Evolutionary conservation across 192 early-diverging fungal species (phyloP).

Genomic region (Entomortierella parvispora): DNA sequence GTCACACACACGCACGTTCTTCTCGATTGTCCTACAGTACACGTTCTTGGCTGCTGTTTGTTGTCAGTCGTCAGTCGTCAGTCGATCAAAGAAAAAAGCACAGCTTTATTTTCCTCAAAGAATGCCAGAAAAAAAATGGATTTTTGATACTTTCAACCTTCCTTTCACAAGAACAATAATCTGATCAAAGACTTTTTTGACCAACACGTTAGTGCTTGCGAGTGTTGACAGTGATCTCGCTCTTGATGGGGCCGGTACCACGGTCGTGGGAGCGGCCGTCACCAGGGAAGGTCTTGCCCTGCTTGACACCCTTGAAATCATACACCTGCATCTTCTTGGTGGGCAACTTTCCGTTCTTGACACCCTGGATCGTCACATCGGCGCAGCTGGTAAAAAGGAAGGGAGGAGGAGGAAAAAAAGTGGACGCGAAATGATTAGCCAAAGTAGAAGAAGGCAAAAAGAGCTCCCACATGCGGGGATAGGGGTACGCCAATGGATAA

Average conservation of each 20-base stretch:
- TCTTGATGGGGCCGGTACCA: slow-evolving; percentile 22
- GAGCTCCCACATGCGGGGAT: neutral
- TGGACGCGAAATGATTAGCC: neutral
- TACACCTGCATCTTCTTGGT: slow-evolving; percentile 26
- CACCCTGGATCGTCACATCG: slow-evolving; percentile 31
- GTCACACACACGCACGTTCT: no score
- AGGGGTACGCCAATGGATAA: neutral
- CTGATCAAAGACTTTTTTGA: no score
- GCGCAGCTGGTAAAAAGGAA: slow-evolving; percentile 20
- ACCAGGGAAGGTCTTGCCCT: slow-evolving; percentile 25
- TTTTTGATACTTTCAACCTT: no score
- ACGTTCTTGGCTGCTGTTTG: no score
- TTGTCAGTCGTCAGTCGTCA: neutral
- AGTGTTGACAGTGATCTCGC: slow-evolving; percentile 9
- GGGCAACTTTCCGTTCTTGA: slow-evolving; percentile 31
- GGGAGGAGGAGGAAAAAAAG: neutral
- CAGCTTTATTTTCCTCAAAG: no score
- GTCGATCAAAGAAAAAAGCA: no score
- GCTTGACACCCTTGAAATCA: slow-evolving; percentile 35
- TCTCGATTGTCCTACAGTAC: no score
- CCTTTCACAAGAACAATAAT: no score
- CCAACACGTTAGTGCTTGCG: neutral
- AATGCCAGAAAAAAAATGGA: no score
- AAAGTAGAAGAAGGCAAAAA: neutral
- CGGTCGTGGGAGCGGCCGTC: slow-evolving; percentile 28